Evolutionary conservation across 164 flowering plant genomes (phyloP).

Genomic region (Taxillus chinensis): DNA sequence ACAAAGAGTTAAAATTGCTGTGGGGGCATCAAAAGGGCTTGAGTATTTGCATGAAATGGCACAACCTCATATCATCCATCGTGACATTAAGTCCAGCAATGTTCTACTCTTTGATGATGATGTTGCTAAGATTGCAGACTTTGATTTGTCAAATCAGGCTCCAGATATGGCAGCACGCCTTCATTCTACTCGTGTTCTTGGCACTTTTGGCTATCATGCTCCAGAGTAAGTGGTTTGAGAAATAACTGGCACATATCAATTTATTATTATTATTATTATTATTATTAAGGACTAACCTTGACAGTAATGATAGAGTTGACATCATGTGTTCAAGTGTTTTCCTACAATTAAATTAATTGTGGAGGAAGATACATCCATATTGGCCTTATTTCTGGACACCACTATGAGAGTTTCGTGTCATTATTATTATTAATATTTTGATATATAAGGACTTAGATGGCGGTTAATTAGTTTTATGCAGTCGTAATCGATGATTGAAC

Average conservation of each 20-base stretch:
- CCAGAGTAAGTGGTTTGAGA: slow-evolving; percentile 57
- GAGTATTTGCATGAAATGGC: slow-evolving; percentile 82
- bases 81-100: slow-evolving; percentile 88
- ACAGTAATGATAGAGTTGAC: too few relatives aligned
- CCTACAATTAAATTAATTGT: too few relatives aligned
- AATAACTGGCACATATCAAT: not conserved
- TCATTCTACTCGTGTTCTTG: slow-evolving; percentile 92
- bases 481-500: too few relatives aligned
- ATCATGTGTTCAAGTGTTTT: too few relatives aligned
- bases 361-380: too few relatives aligned
- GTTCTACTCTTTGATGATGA: slow-evolving; percentile 76
- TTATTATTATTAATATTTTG: too few relatives aligned
- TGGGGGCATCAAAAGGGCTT: slow-evolving; percentile 93
- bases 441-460: too few relatives aligned
- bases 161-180: slow-evolving; percentile 92
- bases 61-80: slow-evolving; percentile 69
- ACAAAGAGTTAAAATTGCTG: slow-evolving; percentile 82
- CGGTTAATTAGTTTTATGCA: too few relatives aligned
- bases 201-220: slow-evolving; percentile 92
- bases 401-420: too few relatives aligned
- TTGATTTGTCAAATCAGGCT: slow-evolving; percentile 85
- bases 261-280: not conserved
- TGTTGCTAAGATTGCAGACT: slow-evolving; percentile 81
- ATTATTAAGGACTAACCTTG: not conserved
- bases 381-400: too few relatives aligned